These are phyloP conservation scores for thale cress (Arabidopsis thaliana) DNA, from an alignment of 345 rosid species.

Conservation along the genomic window TAIR10.1 NC_003074.8:21019001-21019500, in stretches of 20 bases:
- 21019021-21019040: not conserved
- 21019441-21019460: conserved; percentile 94
- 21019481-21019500: conserved; percentile 85
- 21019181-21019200: conserved; percentile 95
- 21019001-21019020: not conserved
- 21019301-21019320: not conserved
- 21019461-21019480: conserved; percentile 69
- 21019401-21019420: conserved; percentile 62
- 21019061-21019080: conserved; percentile 21
- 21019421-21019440: conserved; percentile 77
- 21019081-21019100: conserved; percentile 64
- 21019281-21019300: conserved; percentile 3
- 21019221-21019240: not conserved
- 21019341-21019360: conserved; percentile 96
- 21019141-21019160: conserved; percentile 71
- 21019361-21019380: conserved; percentile 88
- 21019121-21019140: conserved; percentile 94
- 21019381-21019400: conserved; percentile 69
- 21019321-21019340: not conserved
- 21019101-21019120: conserved; percentile 67
- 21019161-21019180: conserved; percentile 85
- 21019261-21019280: conserved; percentile 9
- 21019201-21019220: conserved; percentile 10
- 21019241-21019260: not conserved
- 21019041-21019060: not conserved